Base-by-base conservation (phyloP, 2,329 filamentous ascomycete species). In the Ophiocordyceps camponoti-leonardi region DNA sequence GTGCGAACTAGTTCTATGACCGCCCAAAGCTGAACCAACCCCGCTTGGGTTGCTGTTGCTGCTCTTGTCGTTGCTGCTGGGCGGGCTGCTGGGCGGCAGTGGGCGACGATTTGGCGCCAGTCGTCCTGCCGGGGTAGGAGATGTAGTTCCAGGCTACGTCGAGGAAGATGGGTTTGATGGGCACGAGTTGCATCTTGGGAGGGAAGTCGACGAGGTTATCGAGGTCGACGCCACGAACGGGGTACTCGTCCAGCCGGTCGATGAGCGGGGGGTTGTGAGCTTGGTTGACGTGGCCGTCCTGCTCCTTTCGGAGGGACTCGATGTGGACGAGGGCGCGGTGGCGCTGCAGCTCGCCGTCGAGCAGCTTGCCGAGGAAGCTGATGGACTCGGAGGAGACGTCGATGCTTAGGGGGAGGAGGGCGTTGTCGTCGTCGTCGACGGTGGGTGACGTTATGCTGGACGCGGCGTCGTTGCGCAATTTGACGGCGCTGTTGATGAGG, bases 131-230 rank as follows among this genome's bases (percentile, higher is more conserved):
- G 0, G 88, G 87, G 58, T 98, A 98, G 43, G 86, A 79, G 50
- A 98, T 88, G 60, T 95, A 96, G 60, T 96, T 96, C 84, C 86
- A 98, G 11, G 92, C 92, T 8, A 94, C 82, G 58, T 98, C 92
- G 48, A 96, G 77, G 70, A 96, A 96, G 31, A 96, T 72, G 26
- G 92, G 92, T 68, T 98, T 98, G 45, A 94, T 82, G 0, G 92
- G 87, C 37, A 96, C 78, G 1, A 83, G 73, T 49, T 85, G 78
- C 52, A 95, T 67, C 58, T 79, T 83, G 1, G 90, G 88, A 13
- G 92, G 92, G 61, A 88, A 95, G 5, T 79, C 75, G 42, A 96
- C 88, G 23, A 98, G 67, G 52, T 90, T 90, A 40, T 71, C 71
- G 23, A 95, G 69, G 58, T 94, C 79, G 11, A 86, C 75, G 30